Percentiles rank a stretch among this genome's conserved stretches.
These are phyloP conservation scores for Cladochytrium replicatum DNA, from an alignment of 192 early-diverging fungal species.

Conservation along the genomic window DNA sequence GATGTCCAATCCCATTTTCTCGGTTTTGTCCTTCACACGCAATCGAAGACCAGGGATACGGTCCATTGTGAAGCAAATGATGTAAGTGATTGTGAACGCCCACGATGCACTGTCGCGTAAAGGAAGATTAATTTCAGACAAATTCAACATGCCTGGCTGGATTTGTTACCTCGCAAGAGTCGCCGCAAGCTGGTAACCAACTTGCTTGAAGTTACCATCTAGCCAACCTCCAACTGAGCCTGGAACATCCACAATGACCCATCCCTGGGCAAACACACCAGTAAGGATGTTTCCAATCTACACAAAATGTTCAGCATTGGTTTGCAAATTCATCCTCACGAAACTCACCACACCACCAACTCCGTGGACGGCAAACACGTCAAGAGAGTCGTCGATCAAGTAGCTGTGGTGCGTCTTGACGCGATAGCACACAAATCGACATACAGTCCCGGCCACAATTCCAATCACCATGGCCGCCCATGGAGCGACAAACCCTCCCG, in stretches of 20 bases:
- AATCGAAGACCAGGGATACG: too few species aligned
- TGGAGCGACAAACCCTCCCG: not conserved
- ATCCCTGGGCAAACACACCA: not conserved
- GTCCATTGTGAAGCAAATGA: not conserved
- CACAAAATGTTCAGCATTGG: too few species aligned
- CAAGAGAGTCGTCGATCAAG: not conserved
- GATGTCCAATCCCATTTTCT: slow-evolving; percentile 66
- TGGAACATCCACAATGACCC: not conserved
- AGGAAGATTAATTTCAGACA: not conserved
- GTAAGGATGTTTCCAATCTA: not conserved
- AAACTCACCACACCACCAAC: not conserved
- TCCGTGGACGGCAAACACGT: not conserved
- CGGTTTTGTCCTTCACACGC: slow-evolving; percentile 48
- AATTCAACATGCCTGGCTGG: not conserved
- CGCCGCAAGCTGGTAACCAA: not conserved
- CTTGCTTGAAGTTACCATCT: not conserved
- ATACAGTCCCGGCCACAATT: not conserved
- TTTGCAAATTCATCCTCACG: too few species aligned
- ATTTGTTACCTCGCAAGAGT: not conserved
- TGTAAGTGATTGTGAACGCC: not conserved
- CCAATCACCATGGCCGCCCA: not conserved
- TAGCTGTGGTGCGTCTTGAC: not conserved
- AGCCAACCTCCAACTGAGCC: not conserved
- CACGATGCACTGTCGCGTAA: not conserved
- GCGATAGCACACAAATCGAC: not conserved